phyloP scores from a whole-genome alignment of 306 rosid genomes.

The Abrus precatorius region DNA sequence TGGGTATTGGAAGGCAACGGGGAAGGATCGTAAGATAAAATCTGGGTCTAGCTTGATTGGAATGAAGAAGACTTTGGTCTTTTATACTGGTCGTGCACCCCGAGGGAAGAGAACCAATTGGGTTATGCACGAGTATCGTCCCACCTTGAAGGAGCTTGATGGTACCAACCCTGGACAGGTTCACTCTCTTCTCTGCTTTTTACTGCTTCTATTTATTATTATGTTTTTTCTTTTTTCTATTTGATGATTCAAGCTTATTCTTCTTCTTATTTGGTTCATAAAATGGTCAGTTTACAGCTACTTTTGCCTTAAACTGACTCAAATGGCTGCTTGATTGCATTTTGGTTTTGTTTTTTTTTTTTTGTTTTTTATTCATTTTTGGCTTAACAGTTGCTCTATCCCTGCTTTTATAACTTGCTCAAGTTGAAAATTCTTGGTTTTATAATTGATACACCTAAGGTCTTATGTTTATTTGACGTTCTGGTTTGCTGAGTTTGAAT shows the following conservation, averaged over 20 bases:
- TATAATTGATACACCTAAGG: no score
- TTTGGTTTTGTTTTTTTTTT: no score
- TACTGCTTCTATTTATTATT: not conserved
- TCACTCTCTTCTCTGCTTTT: conserved; percentile 19
- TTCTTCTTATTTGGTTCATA: not conserved
- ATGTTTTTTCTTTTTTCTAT: not conserved
- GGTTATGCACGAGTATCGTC: conserved; percentile 98
- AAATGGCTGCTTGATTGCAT: no score
- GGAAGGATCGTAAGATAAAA: conserved; percentile 91
- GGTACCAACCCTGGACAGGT: conserved; percentile 99
- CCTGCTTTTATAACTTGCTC: no score
- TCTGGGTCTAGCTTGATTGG: conserved; percentile 79
- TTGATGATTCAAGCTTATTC: no score
- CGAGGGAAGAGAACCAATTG: conserved; percentile 87
- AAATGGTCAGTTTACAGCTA: not conserved
- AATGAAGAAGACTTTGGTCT: conserved; percentile 96
- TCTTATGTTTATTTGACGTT: no score
- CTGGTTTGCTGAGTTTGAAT: no score
- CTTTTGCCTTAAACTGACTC: not conserved
- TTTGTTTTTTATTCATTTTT: no score
- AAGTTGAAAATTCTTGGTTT: no score
- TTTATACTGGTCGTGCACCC: conserved; percentile 95
- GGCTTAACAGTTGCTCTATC: no score
- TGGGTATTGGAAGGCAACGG: conserved; percentile 99
- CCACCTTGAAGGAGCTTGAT: conserved; percentile 85